phyloP scores from a whole-genome alignment of 2,329 filamentous ascomycete genomes.

The Paecilomyces formosus region DNA sequence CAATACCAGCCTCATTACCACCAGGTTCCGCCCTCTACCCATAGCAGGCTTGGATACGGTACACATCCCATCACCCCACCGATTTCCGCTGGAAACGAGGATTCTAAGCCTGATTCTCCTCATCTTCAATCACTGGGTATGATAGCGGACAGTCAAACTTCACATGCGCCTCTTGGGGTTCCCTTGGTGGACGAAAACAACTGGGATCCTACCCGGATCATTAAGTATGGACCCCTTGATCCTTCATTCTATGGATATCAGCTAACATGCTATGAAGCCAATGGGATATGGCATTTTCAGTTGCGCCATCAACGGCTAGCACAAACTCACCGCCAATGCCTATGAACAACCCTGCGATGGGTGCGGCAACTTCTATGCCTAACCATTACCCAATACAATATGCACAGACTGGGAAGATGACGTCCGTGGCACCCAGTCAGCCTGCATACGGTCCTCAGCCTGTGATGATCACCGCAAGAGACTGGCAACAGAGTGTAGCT shows the following conservation, averaged over 20 bases:
- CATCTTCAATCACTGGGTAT: constrained; percentile 55
- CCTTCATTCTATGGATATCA: constrained; percentile 8
- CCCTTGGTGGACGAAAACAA: constrained; percentile 57
- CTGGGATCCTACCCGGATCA: constrained; percentile 85
- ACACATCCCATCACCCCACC: constrained; percentile 72
- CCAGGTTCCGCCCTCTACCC: constrained; percentile 38
- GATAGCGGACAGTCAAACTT: constrained; percentile 27
- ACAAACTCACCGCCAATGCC: constrained; percentile 36
- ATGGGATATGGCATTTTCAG: constrained; percentile 93
- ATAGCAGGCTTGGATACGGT: constrained; percentile 42
- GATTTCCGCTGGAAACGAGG: constrained; percentile 63
- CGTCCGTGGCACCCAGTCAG: constrained; percentile 21
- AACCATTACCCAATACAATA: constrained; percentile 30
- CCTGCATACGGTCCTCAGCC: constrained; percentile 23
- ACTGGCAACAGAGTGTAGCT: constrained; percentile 43
- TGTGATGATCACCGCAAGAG: constrained; percentile 36
- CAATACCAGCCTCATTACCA: constrained; percentile 45
- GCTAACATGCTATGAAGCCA: constrained; percentile 52
- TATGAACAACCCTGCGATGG: constrained; percentile 19
- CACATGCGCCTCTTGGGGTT: constrained; percentile 42
- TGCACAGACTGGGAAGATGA: constrained; percentile 20
- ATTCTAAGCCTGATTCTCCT: constrained; percentile 70
- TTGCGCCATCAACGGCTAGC: constrained; percentile 43
- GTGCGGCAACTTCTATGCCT: constrained; percentile 17
- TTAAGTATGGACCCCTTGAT: constrained; percentile 61